phyloP scores from a whole-genome alignment of 768 basidiomycete species.

The Saitozyma podzolica region DNA sequence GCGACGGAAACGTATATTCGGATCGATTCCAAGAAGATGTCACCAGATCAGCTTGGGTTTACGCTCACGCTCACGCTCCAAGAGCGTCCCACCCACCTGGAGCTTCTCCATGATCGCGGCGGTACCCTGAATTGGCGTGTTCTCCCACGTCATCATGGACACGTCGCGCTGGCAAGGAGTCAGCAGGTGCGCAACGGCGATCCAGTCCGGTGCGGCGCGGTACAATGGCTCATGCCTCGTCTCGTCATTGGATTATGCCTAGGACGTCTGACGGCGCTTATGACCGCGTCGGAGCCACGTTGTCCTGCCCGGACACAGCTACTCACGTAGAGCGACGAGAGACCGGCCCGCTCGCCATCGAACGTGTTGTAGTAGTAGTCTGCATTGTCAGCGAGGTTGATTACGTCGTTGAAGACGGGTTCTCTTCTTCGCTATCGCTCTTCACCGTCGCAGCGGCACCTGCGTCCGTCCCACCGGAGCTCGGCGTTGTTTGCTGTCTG shows the following conservation, averaged over 20 bases:
- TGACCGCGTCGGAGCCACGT: not conserved
- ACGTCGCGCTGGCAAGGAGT: constrained; percentile 60
- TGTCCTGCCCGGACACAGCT: constrained; percentile 2
- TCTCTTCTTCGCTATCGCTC: too few relatives aligned
- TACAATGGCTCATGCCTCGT: constrained; percentile 1
- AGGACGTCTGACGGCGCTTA: not conserved
- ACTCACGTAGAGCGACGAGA: constrained; percentile 77
- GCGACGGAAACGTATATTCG: too few relatives aligned
- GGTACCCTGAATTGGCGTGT: constrained; percentile 61
- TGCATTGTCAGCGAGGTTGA: constrained; percentile 53
- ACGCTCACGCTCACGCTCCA: too few relatives aligned
- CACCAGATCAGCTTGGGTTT: not conserved
- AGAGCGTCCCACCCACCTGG: constrained; percentile 57
- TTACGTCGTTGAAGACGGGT: too few relatives aligned
- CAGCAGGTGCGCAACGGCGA: not conserved
- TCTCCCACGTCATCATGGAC: constrained; percentile 85
- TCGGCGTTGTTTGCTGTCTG: too few relatives aligned
- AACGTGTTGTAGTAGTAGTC: constrained; percentile 82
- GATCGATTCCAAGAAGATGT: not conserved
- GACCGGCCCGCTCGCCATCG: constrained; percentile 62
- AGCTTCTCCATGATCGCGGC: constrained; percentile 72
- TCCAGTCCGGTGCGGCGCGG: not conserved
- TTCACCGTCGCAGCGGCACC: too few relatives aligned
- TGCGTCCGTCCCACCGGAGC: too few relatives aligned
- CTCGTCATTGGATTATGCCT: not conserved